phyloP scores from a whole-genome alignment of 768 basidiomycete species.

The Hemileccinum rubropunctum region DNA sequence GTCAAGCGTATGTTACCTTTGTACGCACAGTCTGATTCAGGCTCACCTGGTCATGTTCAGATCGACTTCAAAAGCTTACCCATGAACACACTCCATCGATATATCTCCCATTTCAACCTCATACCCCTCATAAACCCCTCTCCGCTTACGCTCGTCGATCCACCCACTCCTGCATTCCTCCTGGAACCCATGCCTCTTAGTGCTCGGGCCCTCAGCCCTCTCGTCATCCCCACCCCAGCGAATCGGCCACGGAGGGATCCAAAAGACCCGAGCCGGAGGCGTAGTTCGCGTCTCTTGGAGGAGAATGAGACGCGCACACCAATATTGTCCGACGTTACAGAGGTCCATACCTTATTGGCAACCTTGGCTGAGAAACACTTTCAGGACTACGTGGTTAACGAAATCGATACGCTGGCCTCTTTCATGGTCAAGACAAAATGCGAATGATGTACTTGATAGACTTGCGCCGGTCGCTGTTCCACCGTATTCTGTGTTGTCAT shows the following conservation, averaged over 20 bases:
- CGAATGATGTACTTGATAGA: slow-evolving; percentile 33
- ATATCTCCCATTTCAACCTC: slow-evolving; percentile 71
- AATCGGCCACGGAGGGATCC: slow-evolving; percentile 72
- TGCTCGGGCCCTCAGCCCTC: slow-evolving; percentile 53
- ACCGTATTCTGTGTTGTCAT: slow-evolving; percentile 6
- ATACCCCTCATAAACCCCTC: slow-evolving; percentile 70
- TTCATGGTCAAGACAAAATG: slow-evolving; percentile 74
- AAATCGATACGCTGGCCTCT: slow-evolving; percentile 77
- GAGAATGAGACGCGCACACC: slow-evolving; percentile 59
- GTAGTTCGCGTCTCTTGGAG: slow-evolving; percentile 72
- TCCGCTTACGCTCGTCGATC: slow-evolving; percentile 62
- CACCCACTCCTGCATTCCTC: slow-evolving; percentile 64
- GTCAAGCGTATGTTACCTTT: slow-evolving; percentile 27
- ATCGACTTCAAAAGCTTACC: slow-evolving; percentile 76
- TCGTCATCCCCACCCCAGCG: slow-evolving; percentile 49
- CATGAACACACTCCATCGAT: slow-evolving; percentile 61
- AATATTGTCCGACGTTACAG: slow-evolving; percentile 66
- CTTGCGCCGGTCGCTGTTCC: slow-evolving; percentile 17
- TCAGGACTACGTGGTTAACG: slow-evolving; percentile 56
- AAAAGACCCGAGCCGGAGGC: slow-evolving; percentile 54
- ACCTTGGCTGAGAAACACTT: slow-evolving; percentile 73
- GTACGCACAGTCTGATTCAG: not conserved
- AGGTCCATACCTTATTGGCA: slow-evolving; percentile 66
- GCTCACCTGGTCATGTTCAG: slow-evolving; percentile 37
- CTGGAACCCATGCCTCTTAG: slow-evolving; percentile 45